A percentile compares a stretch with the other conserved stretches of the same genome.
Evolutionary conservation across 371 early-diverging fungal genomes (phyloP).

Genomic region (Syncephalastrum monosporum): DNA sequence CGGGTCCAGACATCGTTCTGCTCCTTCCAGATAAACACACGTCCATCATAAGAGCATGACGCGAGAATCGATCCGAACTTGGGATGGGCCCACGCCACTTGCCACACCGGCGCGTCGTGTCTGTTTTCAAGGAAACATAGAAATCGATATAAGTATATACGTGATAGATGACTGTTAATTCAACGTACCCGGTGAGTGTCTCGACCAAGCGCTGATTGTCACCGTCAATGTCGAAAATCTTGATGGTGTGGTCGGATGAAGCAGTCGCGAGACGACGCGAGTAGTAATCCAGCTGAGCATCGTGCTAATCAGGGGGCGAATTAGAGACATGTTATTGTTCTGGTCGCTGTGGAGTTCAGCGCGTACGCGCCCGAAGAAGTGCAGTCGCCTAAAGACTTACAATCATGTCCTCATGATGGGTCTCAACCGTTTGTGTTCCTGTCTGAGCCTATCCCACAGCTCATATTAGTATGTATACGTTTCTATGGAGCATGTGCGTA

Average conservation of each 20-base stretch:
- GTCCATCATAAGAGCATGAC: constrained; percentile 94
- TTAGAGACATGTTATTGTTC: constrained; percentile 3
- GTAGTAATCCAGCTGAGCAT: constrained; percentile 98
- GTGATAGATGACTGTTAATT: constrained; percentile 5
- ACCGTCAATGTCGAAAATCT: constrained; percentile 88
- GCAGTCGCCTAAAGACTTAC: constrained; percentile 48
- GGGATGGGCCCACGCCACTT: constrained; percentile 98
- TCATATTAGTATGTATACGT: no score
- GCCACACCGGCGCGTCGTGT: constrained; percentile 99
- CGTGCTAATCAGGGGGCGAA: constrained; percentile 70
- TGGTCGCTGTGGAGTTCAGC: not conserved
- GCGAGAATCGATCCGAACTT: constrained; percentile 95
- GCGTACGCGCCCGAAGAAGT: constrained; percentile 1
- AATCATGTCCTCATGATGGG: constrained; percentile 94
- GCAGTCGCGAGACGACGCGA: constrained; percentile 95
- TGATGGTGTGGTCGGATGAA: constrained; percentile 94
- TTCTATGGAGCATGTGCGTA: no score
- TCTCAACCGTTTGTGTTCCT: constrained; percentile 71
- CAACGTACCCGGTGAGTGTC: constrained; percentile 71
- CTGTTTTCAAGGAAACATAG: constrained; percentile 29
- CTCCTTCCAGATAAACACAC: constrained; percentile 95
- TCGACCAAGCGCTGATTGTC: constrained; percentile 78
- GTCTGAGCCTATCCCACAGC: constrained; percentile 19
- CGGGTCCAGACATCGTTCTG: constrained; percentile 81
- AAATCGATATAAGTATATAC: no score